Conservation (phyloP, 805 yeast genomes). For the Hanseniaspora thailandica region DNA sequence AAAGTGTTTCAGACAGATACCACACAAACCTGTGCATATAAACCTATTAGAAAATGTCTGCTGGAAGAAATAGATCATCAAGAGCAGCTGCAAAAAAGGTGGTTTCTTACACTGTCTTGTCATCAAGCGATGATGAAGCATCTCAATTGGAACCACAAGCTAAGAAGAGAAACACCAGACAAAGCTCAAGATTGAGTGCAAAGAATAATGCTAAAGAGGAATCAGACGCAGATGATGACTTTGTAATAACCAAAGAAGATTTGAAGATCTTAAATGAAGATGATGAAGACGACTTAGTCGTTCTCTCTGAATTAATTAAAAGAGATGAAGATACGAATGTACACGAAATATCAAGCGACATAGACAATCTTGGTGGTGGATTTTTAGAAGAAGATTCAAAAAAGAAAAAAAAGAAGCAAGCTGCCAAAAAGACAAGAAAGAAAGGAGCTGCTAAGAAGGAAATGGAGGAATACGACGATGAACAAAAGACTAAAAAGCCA, state of each 20-base stretch:
- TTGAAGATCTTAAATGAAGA: slow-evolving; percentile 4
- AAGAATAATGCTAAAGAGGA: neutral
- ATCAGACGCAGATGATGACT: slow-evolving; percentile 5
- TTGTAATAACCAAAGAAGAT: slow-evolving; percentile 11
- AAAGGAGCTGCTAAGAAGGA: slow-evolving; percentile 8
- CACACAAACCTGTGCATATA: no score
- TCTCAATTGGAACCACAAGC: neutral
- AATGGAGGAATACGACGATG: slow-evolving; percentile 5
- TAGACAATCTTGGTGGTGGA: slow-evolving; percentile 10
- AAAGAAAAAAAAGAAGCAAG: slow-evolving; percentile 1
- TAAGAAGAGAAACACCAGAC: slow-evolving; percentile 5
- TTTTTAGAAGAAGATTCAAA: neutral
- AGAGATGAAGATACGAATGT: neutral
- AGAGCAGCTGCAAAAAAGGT: slow-evolving; percentile 6
- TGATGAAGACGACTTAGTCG: neutral
- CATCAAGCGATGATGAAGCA: neutral
- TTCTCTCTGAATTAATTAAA: neutral
- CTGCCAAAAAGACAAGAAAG: slow-evolving; percentile 4
- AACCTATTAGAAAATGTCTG: neutral
- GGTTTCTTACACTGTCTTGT: neutral
- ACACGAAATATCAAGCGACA: neutral
- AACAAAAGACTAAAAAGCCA: slow-evolving; percentile 28
- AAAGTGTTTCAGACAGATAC: no score
- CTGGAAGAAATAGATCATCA: neutral
- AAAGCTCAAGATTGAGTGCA: neutral